These are phyloP conservation scores for Diplocarpon mali DNA, from an alignment of 2,329 filamentous ascomycete genomes.

Conservation along the genomic window DNA sequence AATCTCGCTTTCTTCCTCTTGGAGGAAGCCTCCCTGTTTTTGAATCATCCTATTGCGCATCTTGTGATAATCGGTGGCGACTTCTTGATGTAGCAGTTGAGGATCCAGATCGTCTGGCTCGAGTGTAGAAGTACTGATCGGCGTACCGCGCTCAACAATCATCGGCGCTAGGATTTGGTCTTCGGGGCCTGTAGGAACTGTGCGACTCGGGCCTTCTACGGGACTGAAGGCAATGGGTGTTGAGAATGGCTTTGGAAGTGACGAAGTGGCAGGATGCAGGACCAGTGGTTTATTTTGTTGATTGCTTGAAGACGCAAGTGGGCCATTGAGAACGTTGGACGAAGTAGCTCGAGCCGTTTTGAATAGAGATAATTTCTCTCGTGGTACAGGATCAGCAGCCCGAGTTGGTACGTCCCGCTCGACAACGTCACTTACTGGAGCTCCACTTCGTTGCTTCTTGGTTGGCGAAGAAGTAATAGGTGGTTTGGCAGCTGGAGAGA, in stretches of 20 bases:
- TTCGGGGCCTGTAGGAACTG: conserved; percentile 28
- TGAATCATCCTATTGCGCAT: conserved; percentile 76
- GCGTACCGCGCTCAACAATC: conserved; percentile 42
- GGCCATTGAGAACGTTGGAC: conserved; percentile 12
- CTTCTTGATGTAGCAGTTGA: conserved; percentile 60
- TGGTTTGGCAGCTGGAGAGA: conserved; percentile 39
- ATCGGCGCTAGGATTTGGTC: conserved; percentile 46
- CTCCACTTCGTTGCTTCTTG: conserved; percentile 7
- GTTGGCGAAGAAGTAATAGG: conserved; percentile 15
- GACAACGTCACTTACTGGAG: conserved; percentile 39
- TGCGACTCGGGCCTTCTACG: conserved; percentile 11
- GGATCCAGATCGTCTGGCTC: conserved; percentile 62
- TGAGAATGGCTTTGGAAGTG: conserved; percentile 19
- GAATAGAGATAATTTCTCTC: conserved; percentile 32
- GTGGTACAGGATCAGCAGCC: conserved; percentile 15
- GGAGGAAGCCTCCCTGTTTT: conserved; percentile 69
- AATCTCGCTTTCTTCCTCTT: conserved; percentile 52
- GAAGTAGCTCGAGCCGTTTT: conserved; percentile 7
- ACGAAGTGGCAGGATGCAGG: conserved; percentile 17
- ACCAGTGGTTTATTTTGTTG: conserved; percentile 11
- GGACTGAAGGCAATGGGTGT: conserved; percentile 20
- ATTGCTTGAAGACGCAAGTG: conserved; percentile 13
- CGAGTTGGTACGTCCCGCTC: conserved; percentile 22
- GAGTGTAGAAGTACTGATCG: conserved; percentile 23
- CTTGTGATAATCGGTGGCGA: conserved; percentile 72